Evolutionary conservation across 106 monocot species (phyloP), one percentile per base, ranked within the genome.

Genomic region (Platanthera zijinensis): DNA sequence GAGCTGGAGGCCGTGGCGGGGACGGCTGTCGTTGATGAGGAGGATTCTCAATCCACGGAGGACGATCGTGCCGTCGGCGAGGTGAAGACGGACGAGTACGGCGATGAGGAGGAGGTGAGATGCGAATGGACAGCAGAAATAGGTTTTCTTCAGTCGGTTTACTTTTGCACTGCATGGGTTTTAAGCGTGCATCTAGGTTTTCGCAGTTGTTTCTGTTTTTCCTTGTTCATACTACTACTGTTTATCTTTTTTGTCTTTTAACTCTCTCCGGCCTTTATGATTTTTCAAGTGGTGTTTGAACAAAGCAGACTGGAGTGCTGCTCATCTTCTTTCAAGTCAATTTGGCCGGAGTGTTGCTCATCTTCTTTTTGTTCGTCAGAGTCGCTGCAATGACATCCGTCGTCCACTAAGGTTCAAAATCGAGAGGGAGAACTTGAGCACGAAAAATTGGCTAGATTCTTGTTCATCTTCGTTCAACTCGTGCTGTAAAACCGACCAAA

Each of bases 1-100:
- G 92, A 92, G 81, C 81, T 89, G 22, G 89, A 92, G 86, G 89
- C 84, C 3, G 92, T 89, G 25, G 78, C 84, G 6, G 81, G 77
- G 83, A 39, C 80, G 10, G 81, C 76, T 13, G 70, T 69, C 45
- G 69, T 80, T 21, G 88, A 77, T 49, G 83, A 71, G 5, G 85
- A 67, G 2, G 86, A 79, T n/a, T 71, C 75, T 2, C 82, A 85
- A 79, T 79, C 84, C n/a, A 86, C 86, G 6, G 91, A 92, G 76
- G 88, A 92, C 74, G 91, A 92, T 50, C 82, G 78, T 9, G 76
- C 52, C 51, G 71, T 19, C 22, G 83, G 59, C 4, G 85, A 68
- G 48, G 79, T 59, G 48, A 73, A 78, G 78, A 56, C 25, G 50
- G 78, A 79, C 46, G 80, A 51, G 12, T 77, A 71, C 3, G 80